phyloP scores from a whole-genome alignment of 345 rosid species.

The Excoecaria agallocha region DNA sequence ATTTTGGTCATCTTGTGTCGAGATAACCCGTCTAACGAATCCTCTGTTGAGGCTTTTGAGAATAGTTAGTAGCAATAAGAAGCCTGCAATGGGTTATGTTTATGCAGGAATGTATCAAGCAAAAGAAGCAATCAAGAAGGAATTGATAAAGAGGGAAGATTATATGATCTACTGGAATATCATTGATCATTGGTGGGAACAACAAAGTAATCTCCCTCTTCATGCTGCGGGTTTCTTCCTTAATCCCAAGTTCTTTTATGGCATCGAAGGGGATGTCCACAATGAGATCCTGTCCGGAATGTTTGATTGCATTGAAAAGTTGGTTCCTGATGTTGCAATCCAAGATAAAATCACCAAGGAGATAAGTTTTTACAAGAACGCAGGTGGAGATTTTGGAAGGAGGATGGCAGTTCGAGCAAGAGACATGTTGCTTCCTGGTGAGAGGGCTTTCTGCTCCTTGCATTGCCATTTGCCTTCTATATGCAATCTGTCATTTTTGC shows the following conservation, averaged over 20 bases:
- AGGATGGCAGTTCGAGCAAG: slow-evolving; percentile 79
- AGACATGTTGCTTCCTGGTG: slow-evolving; percentile 80
- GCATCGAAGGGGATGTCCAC: slow-evolving; percentile 58
- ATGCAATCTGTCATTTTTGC: neutral
- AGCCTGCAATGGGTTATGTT: slow-evolving; percentile 83
- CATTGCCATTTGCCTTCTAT: slow-evolving; percentile 5
- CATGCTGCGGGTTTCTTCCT: slow-evolving; percentile 89
- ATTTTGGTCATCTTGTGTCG: slow-evolving; percentile 71
- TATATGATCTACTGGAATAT: slow-evolving; percentile 77
- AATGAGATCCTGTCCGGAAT: slow-evolving; percentile 58
- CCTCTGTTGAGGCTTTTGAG: slow-evolving; percentile 65
- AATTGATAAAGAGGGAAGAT: slow-evolving; percentile 56
- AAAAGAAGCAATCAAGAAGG: slow-evolving; percentile 75
- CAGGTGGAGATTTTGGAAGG: slow-evolving; percentile 86
- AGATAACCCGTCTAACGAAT: slow-evolving; percentile 46
- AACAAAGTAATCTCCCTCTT: slow-evolving; percentile 63
- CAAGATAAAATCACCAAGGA: slow-evolving; percentile 76
- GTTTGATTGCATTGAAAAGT: slow-evolving; percentile 79
- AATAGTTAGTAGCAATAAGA: slow-evolving; percentile 54
- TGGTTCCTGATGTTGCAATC: slow-evolving; percentile 60
- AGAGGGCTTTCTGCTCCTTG: slow-evolving; percentile 1
- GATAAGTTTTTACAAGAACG: slow-evolving; percentile 64
- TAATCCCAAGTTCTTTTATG: slow-evolving; percentile 85
- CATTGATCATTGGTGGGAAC: slow-evolving; percentile 82
- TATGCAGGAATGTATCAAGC: slow-evolving; percentile 74